Conservation (phyloP, 2,329 filamentous ascomycete species). For the Botryotinia convoluta region DNA sequence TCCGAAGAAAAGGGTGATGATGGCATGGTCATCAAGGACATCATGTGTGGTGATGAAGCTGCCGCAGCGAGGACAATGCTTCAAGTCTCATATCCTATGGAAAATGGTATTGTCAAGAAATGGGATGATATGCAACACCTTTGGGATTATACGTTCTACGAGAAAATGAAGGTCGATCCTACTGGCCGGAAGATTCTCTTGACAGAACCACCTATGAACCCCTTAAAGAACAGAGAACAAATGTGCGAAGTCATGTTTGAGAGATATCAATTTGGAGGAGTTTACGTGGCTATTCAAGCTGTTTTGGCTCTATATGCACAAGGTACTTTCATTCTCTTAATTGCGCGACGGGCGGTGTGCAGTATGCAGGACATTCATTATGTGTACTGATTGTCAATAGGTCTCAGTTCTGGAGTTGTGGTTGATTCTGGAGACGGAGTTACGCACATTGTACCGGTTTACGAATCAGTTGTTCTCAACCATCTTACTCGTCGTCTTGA, state of each 20-base stretch:
- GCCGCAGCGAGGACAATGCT: slow-evolving; percentile 95
- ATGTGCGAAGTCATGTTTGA: slow-evolving; percentile 99
- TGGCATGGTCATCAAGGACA: slow-evolving; percentile 86
- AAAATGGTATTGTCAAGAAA: slow-evolving; percentile 98
- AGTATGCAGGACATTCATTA: slow-evolving; percentile 1
- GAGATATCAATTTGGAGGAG: slow-evolving; percentile 90
- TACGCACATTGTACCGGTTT: slow-evolving; percentile 97
- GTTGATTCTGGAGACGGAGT: slow-evolving; percentile 98
- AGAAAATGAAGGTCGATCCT: slow-evolving; percentile 93
- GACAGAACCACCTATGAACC: slow-evolving; percentile 97
- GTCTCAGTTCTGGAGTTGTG: slow-evolving; percentile 90
- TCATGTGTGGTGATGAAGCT: slow-evolving; percentile 99
- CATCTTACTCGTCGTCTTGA: slow-evolving; percentile 92
- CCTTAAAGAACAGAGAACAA: slow-evolving; percentile 91
- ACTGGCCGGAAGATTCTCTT: slow-evolving; percentile 93
- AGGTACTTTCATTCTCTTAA: slow-evolving; percentile 52
- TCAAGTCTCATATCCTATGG: slow-evolving; percentile 99
- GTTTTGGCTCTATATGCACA: slow-evolving; percentile 95
- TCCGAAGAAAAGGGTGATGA: slow-evolving; percentile 74
- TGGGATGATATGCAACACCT: slow-evolving; percentile 99
- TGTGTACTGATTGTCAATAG: slow-evolving; percentile 42
- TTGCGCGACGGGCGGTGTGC: slow-evolving; percentile 13
- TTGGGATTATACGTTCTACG: slow-evolving; percentile 98
- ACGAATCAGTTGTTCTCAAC: slow-evolving; percentile 96
- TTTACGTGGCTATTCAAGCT: slow-evolving; percentile 97